Conservation (phyloP, 2,329 filamentous ascomycete genomes). For the Pseudogymnoascus sp. region DNA sequence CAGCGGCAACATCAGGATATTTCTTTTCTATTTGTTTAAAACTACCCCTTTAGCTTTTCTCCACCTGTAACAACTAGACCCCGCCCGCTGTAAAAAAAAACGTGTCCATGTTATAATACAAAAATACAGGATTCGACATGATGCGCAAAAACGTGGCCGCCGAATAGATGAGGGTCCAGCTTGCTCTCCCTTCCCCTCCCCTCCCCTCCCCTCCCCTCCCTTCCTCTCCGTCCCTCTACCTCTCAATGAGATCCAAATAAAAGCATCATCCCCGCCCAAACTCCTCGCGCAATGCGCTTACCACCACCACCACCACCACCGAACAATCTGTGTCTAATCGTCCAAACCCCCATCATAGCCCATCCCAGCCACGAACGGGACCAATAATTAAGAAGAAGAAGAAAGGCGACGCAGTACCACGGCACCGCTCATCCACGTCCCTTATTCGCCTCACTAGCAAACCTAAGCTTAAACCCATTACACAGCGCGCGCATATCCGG, state of each 20-base stretch:
- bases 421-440: background rate
- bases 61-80: background rate
- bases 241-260: background rate
- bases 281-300: background rate
- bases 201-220: too few relatives aligned
- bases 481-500: constrained; percentile 91
- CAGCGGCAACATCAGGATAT: background rate
- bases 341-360: background rate
- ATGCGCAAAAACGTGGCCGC: background rate
- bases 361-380: background rate
- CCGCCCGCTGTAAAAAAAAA: background rate
- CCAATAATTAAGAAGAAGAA: background rate
- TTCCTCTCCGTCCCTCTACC: background rate
- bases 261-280: background rate
- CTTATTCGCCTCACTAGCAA: constrained; percentile 21
- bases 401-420: too few relatives aligned
- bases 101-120: background rate
- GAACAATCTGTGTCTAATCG: background rate
- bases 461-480: constrained; percentile 77
- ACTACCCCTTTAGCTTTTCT: background rate
- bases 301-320: background rate
- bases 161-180: background rate
- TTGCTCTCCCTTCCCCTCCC: background rate
- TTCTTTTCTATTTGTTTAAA: background rate
- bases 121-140: background rate